A percentile compares a stretch with the other conserved stretches of the same genome.
Conservation (phyloP, 1,139 yeast genomes). For the Yamadazyma diddensiae region DNA sequence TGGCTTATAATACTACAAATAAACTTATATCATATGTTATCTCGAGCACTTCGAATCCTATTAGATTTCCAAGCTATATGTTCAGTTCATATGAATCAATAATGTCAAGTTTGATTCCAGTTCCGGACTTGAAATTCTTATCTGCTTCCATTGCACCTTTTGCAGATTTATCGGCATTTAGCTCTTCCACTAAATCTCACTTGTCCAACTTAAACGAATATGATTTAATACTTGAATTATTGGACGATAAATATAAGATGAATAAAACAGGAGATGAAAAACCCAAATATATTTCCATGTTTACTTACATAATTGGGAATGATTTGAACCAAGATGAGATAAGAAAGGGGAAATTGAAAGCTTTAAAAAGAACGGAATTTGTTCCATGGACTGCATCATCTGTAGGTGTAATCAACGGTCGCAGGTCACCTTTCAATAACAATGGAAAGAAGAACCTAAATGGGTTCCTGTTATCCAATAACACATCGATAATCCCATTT, state of each 20-base stretch:
- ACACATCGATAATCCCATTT: constrained; percentile 66
- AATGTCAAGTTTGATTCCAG: constrained; percentile 78
- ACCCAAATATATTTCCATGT: constrained; percentile 59
- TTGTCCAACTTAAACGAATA: constrained; percentile 65
- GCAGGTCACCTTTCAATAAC: constrained; percentile 54
- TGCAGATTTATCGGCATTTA: constrained; percentile 24
- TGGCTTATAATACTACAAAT: constrained; percentile 71
- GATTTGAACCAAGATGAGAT: constrained; percentile 68
- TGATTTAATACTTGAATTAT: constrained; percentile 78
- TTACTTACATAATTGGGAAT: constrained; percentile 73
- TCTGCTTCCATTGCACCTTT: constrained; percentile 89
- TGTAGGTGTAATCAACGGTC: constrained; percentile 74
- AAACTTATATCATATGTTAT: constrained; percentile 82
- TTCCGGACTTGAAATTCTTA: constrained; percentile 85
- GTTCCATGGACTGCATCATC: constrained; percentile 88
- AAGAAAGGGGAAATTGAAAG: constrained; percentile 73
- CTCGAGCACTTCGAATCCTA: constrained; percentile 81
- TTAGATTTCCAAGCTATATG: constrained; percentile 90
- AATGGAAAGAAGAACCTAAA: constrained; percentile 38
- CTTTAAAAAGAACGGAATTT: constrained; percentile 75
- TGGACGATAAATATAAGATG: constrained; percentile 79
- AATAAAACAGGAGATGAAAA: constrained; percentile 34
- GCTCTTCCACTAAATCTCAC: constrained; percentile 45
- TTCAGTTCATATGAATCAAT: constrained; percentile 84
- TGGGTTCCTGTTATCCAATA: constrained; percentile 79